Evolutionary conservation across 208 protist genomes (phyloP).

Genomic region (Leishmania lainsoni): DNA sequence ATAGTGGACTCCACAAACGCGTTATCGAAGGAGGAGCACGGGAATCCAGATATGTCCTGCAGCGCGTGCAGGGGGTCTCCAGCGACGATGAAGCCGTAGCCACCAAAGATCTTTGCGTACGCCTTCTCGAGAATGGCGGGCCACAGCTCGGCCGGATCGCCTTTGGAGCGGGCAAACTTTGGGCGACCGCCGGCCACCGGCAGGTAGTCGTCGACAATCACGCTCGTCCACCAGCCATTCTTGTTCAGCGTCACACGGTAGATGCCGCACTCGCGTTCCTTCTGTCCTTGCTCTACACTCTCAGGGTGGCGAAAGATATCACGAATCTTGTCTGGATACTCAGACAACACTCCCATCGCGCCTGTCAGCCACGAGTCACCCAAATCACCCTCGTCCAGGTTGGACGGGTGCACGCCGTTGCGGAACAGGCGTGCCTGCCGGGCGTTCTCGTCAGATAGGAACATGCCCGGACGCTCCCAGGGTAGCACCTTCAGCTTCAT

Average conservation of each 20-base stretch:
- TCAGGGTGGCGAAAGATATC: slow-evolving; percentile 76
- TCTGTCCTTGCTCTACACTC: slow-evolving; percentile 49
- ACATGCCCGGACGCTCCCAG: slow-evolving; percentile 83
- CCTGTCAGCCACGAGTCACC: slow-evolving; percentile 85
- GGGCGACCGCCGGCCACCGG: slow-evolving; percentile 60
- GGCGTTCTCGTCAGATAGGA: slow-evolving; percentile 70
- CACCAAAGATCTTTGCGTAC: slow-evolving; percentile 87
- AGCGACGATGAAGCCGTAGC: slow-evolving; percentile 77
- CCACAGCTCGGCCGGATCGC: slow-evolving; percentile 82
- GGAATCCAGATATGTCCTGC: slow-evolving; percentile 79
- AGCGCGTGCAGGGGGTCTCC: slow-evolving; percentile 79
- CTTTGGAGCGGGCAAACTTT: slow-evolving; percentile 64
- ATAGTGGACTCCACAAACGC: slow-evolving; percentile 49
- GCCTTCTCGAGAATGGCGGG: slow-evolving; percentile 85
- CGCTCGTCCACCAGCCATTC: slow-evolving; percentile 88
- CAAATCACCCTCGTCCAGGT: slow-evolving; percentile 81
- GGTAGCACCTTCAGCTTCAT: slow-evolving; percentile 69
- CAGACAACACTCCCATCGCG: slow-evolving; percentile 62
- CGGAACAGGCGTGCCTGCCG: slow-evolving; percentile 75
- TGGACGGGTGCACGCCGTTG: slow-evolving; percentile 69
- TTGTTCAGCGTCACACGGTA: slow-evolving; percentile 88
- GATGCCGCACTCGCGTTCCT: slow-evolving; percentile 56
- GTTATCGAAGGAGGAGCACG: slow-evolving; percentile 74
- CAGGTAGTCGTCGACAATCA: slow-evolving; percentile 90
- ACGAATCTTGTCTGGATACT: slow-evolving; percentile 68